Evolutionary conservation across 257 asterid genomes (phyloP).

Genomic region (Solanum neorickii): DNA sequence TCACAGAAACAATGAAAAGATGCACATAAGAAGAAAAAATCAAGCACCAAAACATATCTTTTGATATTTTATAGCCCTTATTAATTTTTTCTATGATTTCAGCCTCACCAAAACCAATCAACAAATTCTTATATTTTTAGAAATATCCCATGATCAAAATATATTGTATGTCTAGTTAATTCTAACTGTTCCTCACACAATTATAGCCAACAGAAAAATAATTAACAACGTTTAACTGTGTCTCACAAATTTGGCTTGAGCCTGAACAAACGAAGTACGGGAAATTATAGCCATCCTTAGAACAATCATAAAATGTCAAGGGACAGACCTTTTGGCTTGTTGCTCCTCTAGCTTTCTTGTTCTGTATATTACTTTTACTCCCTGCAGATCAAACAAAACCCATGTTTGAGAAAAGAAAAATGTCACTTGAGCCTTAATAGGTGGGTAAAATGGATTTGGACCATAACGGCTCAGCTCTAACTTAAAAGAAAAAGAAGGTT

Average conservation of each 20-base stretch:
- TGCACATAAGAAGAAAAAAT: neutral
- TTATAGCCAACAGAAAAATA: neutral
- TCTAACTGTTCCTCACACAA: neutral
- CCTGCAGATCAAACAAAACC: constrained; percentile 34
- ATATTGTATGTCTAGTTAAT: neutral
- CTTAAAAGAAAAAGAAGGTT: neutral
- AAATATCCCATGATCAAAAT: neutral
- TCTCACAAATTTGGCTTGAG: neutral
- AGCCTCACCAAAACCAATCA: neutral
- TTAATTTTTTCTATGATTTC: neutral
- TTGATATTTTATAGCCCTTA: neutral
- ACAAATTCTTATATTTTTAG: neutral
- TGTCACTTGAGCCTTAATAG: neutral
- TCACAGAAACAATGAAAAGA: neutral
- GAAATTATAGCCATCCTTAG: neutral
- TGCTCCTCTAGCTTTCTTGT: constrained; percentile 91
- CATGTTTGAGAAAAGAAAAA: neutral
- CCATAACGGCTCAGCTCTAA: neutral
- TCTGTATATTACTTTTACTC: constrained; percentile 85
- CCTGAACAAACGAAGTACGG: neutral
- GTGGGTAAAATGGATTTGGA: neutral
- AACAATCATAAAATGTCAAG: neutral
- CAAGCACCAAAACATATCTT: neutral
- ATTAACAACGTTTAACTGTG: neutral
- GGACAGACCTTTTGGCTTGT: constrained; percentile 72